Evolutionary conservation across 148 eudicot genomes (phyloP).

Genomic region (Suaeda aralocaspica): DNA sequence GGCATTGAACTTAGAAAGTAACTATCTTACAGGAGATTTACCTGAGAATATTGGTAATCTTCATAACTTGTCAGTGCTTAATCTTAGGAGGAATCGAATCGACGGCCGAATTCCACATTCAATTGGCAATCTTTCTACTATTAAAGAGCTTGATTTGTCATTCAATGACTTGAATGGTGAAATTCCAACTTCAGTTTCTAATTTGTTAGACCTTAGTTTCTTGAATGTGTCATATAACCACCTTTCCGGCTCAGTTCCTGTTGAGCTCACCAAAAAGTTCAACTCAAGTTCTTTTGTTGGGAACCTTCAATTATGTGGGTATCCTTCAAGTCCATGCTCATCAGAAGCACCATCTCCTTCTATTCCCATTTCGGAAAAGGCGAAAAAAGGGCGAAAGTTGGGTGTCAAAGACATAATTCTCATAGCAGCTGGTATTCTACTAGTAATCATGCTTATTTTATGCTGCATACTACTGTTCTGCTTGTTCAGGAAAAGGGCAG

Average conservation of each 20-base stretch:
- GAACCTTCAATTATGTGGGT: slow-evolving; percentile 73
- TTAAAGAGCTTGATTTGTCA: slow-evolving; percentile 56
- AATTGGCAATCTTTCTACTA: slow-evolving; percentile 40
- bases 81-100: slow-evolving; percentile 47
- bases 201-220: slow-evolving; percentile 38
- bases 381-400: slow-evolving; percentile 30
- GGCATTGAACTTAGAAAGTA: slow-evolving; percentile 37
- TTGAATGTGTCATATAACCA: slow-evolving; percentile 82
- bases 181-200: slow-evolving; percentile 53
- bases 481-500: slow-evolving; percentile 49
- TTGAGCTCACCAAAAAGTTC: slow-evolving; percentile 45
- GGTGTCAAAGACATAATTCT: slow-evolving; percentile 63
- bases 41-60: slow-evolving; percentile 33
- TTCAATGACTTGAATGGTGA: slow-evolving; percentile 57
- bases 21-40: slow-evolving; percentile 32
- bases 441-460: slow-evolving; percentile 46
- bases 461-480: slow-evolving; percentile 68
- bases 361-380: neutral
- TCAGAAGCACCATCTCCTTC: slow-evolving; percentile 39
- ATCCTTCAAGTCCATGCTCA: slow-evolving; percentile 44
- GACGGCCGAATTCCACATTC: slow-evolving; percentile 45
- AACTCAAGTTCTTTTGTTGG: slow-evolving; percentile 65
- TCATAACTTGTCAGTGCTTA: slow-evolving; percentile 43
- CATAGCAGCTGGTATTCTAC: slow-evolving; percentile 64
- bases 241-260: slow-evolving; percentile 74